Percentiles rank a stretch among this genome's conserved stretches.
phyloP scores from a whole-genome alignment of 2,329 filamentous ascomycete species.

The Endothia cerciana region DNA sequence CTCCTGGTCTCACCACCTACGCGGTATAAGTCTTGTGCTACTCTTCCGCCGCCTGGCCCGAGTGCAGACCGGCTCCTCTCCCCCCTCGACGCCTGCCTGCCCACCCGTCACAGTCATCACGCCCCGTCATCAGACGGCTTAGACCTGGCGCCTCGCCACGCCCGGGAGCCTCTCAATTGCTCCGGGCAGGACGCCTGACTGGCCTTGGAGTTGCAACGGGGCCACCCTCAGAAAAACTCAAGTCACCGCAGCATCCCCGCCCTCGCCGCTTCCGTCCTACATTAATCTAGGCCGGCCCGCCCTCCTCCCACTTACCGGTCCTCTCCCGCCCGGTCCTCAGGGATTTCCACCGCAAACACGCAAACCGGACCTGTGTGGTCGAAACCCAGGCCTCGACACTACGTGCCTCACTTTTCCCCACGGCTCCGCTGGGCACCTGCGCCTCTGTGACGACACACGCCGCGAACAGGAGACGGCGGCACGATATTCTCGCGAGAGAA shows the following conservation, averaged over 20 bases:
- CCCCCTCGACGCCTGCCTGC: slow-evolving; percentile 6
- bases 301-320: slow-evolving; percentile 4
- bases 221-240: slow-evolving; percentile 8
- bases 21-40: slow-evolving; percentile 21
- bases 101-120: slow-evolving; percentile 14
- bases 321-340: slow-evolving; percentile 9
- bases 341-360: slow-evolving; percentile 11
- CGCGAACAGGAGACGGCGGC: not conserved
- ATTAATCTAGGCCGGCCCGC: slow-evolving; percentile 15
- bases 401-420: slow-evolving; percentile 12
- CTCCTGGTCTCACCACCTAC: slow-evolving; percentile 22
- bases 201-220: slow-evolving; percentile 17
- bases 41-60: slow-evolving; percentile 13
- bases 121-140: slow-evolving; percentile 11
- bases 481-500: not conserved
- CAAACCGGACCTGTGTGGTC: slow-evolving; percentile 13
- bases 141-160: slow-evolving; percentile 18
- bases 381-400: not conserved
- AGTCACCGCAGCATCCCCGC: slow-evolving; percentile 13
- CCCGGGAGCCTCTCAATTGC: not conserved
- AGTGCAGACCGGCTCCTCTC: slow-evolving; percentile 15
- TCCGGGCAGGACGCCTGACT: slow-evolving; percentile 4
- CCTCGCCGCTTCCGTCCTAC: slow-evolving; percentile 28
- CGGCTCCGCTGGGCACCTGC: not conserved
- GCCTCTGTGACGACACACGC: not conserved